Base-by-base conservation (phyloP, 2,329 filamentous ascomycete species). In the Metarhizium robertsii region DNA sequence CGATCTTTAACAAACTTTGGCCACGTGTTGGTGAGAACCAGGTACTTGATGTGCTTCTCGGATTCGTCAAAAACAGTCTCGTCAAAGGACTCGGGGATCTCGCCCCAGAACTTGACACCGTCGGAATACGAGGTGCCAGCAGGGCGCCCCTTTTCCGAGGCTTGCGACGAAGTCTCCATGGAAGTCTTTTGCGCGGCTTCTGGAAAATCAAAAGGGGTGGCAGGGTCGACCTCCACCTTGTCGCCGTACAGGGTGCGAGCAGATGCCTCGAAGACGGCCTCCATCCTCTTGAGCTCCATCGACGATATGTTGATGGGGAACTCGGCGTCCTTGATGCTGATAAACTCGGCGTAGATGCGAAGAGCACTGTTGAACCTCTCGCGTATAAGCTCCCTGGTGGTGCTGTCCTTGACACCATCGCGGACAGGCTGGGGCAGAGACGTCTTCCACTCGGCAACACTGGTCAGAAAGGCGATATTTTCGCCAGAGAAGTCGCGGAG, bases 11-110 rank as follows among this genome's bases (percentile, higher is more conserved):
- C 73, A 61, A 79, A 83, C 63, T 79, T 81, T 34, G 79, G 78
- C 84, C 85, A 87, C 0, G 85, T 87, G 63, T 87, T 87, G 14
- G 83, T 85, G 57, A 86, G 70, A 4, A 87, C 83, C 6, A 87
- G 73, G 57, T 86, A 84, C 67, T 85, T 86, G 69, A 87, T 79
- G 61, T 76, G 78, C n/a, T 69, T 67, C 62, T 84, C 76, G 0
- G 83, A 80, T 4, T 70, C 73, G 61, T 86, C 81, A 61, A 87
- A 87, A 2, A 86, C 73, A 0, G 64, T 63, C 4, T 70, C 66
- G 51, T 75, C 69, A 55, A 86, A 87, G 0, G 58, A 67, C 0
- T 69, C 66, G 0, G 81, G 73, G 29, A 81, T 72, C 0, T 73
- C 71, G 13, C 74, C 75, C 36, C 67, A 67, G 57, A 69, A 76